These are phyloP conservation scores for Monoraphidium neglectum DNA, from an alignment of 139 green algal genomes.

Conservation along the genomic window DNA sequence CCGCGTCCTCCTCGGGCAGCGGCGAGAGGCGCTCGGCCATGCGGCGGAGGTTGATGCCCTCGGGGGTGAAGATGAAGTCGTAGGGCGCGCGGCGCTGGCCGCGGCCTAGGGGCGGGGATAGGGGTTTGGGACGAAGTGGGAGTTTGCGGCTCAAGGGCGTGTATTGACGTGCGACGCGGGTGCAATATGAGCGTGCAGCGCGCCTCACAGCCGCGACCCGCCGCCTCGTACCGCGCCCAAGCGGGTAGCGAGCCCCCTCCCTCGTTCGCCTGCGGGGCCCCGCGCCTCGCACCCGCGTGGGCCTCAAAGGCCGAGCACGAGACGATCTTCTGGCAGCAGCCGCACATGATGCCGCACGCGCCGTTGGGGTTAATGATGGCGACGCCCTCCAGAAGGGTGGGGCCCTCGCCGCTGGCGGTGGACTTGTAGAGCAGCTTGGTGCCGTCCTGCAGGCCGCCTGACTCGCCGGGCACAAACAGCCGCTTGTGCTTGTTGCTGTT, in stretches of 20 bases:
- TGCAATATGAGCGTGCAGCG: conserved; percentile 11
- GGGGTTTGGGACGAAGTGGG: not conserved
- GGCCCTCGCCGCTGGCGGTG: conserved; percentile 29
- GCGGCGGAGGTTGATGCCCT: conserved; percentile 60
- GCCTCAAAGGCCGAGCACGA: conserved; percentile 84
- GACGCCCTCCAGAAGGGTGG: conserved; percentile 61
- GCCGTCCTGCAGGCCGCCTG: conserved; percentile 51
- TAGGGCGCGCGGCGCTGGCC: conserved; percentile 72
- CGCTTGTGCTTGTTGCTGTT: conserved; percentile 74
- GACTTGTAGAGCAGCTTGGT: conserved; percentile 36
- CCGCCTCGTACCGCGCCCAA: no score
- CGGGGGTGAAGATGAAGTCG: conserved; percentile 72
- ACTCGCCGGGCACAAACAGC: conserved; percentile 63
- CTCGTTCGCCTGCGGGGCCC: no score
- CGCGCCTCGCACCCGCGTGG: conserved; percentile 64
- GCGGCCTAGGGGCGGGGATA: conserved; percentile 51
- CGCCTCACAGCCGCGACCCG: no score
- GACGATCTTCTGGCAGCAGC: conserved; percentile 78
- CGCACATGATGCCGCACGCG: conserved; percentile 80
- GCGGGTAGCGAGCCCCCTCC: no score
- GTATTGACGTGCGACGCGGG: not conserved
- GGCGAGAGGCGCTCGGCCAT: conserved; percentile 41
- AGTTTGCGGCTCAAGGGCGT: not conserved
- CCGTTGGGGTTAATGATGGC: conserved; percentile 36
- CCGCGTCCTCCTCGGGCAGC: conserved; percentile 12